phyloP scores from a whole-genome alignment of 2,329 filamentous ascomycete genomes.

The Stagonosporopsis cucurbitacearum region DNA sequence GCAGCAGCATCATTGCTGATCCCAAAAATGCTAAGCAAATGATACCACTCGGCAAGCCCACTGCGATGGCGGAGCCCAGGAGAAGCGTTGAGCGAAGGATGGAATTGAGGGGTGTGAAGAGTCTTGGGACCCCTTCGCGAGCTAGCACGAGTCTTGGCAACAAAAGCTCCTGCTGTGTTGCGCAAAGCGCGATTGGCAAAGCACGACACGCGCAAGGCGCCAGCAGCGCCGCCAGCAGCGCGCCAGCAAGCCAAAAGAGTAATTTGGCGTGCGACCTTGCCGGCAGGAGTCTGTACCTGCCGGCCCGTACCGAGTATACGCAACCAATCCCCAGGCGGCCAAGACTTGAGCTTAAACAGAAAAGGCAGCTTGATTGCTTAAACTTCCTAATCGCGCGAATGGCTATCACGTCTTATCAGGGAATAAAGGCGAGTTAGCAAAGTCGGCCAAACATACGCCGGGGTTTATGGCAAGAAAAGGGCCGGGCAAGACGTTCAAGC shows the following conservation, averaged over 20 bases:
- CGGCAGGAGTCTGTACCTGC: background rate
- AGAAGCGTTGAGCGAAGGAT: conserved; percentile 2
- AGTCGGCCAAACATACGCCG: background rate
- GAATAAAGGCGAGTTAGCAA: background rate
- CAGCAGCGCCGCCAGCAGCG: background rate
- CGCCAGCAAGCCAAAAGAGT: no score
- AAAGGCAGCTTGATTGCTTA: conserved; percentile 13
- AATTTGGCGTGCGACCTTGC: background rate
- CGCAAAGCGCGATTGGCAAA: conserved; percentile 9
- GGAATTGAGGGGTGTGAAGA: background rate
- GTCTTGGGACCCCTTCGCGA: background rate
- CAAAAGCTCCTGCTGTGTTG: background rate
- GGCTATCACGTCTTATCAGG: conserved; percentile 12
- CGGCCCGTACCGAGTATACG: conserved; percentile 10
- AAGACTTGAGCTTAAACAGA: conserved; percentile 16
- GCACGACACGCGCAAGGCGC: background rate
- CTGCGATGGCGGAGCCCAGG: background rate
- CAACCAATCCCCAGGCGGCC: background rate
- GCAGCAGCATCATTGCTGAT: conserved; percentile 10
- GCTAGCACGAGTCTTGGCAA: conserved; percentile 6
- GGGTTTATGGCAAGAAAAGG: background rate
- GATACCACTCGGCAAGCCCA: conserved; percentile 7
- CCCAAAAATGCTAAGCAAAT: conserved; percentile 10
- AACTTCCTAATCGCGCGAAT: background rate
- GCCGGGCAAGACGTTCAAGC: background rate